A percentile compares a stretch with the other conserved stretches of the same genome.
phyloP scores from a whole-genome alignment of 2,329 filamentous ascomycete species.

The Diaporthe citri region DNA sequence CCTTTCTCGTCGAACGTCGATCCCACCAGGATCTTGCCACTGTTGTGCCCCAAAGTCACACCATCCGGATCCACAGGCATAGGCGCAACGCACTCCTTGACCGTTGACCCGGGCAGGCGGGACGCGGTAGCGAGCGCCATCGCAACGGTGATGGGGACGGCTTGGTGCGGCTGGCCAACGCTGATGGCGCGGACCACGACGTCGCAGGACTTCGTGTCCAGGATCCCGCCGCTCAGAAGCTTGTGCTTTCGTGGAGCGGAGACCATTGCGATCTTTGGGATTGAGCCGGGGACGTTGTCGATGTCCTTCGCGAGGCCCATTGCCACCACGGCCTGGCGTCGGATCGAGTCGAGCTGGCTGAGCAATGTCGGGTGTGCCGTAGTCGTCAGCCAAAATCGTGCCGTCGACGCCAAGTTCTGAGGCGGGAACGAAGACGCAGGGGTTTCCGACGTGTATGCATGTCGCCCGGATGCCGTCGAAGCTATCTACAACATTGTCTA shows the following conservation, averaged over 20 bases:
- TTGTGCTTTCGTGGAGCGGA: background rate
- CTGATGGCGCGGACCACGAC: constrained; percentile 61
- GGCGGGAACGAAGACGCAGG: too few species aligned
- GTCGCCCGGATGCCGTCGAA: too few species aligned
- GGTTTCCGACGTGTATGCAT: too few species aligned
- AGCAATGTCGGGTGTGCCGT: too few species aligned
- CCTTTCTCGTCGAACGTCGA: constrained; percentile 54
- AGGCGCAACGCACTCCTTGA: constrained; percentile 47
- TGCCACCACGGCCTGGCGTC: too few species aligned
- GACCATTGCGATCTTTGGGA: too few species aligned
- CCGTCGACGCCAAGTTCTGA: too few species aligned
- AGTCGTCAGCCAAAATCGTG: too few species aligned
- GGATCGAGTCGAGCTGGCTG: too few species aligned
- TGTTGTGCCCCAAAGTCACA: constrained; percentile 60
- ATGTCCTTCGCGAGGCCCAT: too few species aligned
- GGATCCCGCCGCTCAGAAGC: constrained; percentile 64
- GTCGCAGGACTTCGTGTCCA: constrained; percentile 71
- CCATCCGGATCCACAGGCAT: constrained; percentile 41
- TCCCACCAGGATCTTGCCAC: constrained; percentile 60
- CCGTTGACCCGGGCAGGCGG: constrained; percentile 56
- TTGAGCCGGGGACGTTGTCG: too few species aligned
- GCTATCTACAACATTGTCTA: too few species aligned
- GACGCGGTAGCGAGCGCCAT: constrained; percentile 55
- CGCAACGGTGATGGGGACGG: constrained; percentile 56
- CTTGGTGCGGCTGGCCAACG: constrained; percentile 60